phyloP scores from a whole-genome alignment of 306 rosid genomes.

The Inga leiocalycina region DNA sequence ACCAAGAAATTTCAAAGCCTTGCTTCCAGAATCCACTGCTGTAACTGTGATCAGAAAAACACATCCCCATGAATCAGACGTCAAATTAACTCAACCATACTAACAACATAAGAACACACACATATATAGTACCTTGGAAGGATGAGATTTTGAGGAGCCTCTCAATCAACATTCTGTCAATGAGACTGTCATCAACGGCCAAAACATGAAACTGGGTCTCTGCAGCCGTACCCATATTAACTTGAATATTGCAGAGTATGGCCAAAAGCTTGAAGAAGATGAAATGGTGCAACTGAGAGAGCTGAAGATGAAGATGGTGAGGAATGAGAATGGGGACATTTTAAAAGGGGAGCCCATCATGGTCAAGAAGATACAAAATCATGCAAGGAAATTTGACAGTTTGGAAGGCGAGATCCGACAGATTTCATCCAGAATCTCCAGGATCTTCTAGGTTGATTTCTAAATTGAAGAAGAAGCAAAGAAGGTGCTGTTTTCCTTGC shows the following conservation, averaged over 20 bases:
- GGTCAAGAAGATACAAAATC: conserved; percentile 52
- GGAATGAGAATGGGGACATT: conserved; percentile 39
- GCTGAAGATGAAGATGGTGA: conserved; percentile 15
- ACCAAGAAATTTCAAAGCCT: conserved; percentile 79
- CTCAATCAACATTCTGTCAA: conserved; percentile 86
- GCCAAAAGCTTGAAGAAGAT: conserved; percentile 5
- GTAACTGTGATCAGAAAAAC: conserved; percentile 54
- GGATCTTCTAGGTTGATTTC: conserved; percentile 69
- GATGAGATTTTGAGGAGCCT: conserved; percentile 84
- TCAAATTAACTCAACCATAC: not conserved
- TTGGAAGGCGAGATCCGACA: conserved; percentile 80
- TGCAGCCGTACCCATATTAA: conserved; percentile 61
- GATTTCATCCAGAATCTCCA: conserved; percentile 72
- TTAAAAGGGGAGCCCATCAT: conserved; percentile 51
- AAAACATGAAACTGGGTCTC: conserved; percentile 74
- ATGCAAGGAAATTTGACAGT: conserved; percentile 65
- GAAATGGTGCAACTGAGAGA: not conserved
- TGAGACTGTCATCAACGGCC: conserved; percentile 83
- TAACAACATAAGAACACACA: not conserved
- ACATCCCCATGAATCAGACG: conserved; percentile 28
- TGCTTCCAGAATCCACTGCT: conserved; percentile 78
- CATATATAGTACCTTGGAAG: conserved; percentile 59
- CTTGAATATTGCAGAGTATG: not conserved
- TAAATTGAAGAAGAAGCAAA: conserved; percentile 56
- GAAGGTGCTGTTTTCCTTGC: conserved; percentile 44